Evolutionary conservation across 805 yeast species (phyloP), one percentile per base, ranked within the genome.

Genomic region (Kodamaea lidongshanica): DNA sequence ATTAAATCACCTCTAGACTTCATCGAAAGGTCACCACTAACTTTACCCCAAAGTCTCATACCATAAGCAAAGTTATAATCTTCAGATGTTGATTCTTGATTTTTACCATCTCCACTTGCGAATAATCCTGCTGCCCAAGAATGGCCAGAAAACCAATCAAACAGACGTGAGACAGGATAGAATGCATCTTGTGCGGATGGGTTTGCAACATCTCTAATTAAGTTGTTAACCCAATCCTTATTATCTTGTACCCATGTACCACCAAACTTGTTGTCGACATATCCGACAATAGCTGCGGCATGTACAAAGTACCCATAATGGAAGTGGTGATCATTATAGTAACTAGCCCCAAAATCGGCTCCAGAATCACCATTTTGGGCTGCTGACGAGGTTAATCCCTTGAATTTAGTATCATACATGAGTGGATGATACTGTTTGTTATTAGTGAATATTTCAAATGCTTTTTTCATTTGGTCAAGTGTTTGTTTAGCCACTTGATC

Each of bases 261-360:
- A 13, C 72, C 73, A 52, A 32, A 59, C 37, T 37, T 61, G 61
- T 27, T 38, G 33, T 84, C 94, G 11, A 78, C 73, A 33, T 73
- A 53, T n/a, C 79, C 88, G 26, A 83, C 71, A 12, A 81, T 61
- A 1, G 94, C 87, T 5, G 94, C 94, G 1, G 94, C 82, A 50
- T 83, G 88, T 27, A 84, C 67, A 42, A 76, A 79, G 54, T 83
- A 85, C 7, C 92, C 92, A 46, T 80, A 85, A 52, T 85, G 94
- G 70, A 83, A 85, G 50, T 84, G 92, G 46, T 85, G 94, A 47
- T 85, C 94, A 44, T 84, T 83, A 56, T 83, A 84, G 51, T 72
- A 80, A 14, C 82, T 72, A 50, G 79, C 70, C 27, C 94, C 94
- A 50, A 67, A 85, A 46, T 77, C 80, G 22, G 65, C 65, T 19